Evolutionary conservation across 345 rosid species (phyloP).

Genomic region (Aegle marmelos): DNA sequence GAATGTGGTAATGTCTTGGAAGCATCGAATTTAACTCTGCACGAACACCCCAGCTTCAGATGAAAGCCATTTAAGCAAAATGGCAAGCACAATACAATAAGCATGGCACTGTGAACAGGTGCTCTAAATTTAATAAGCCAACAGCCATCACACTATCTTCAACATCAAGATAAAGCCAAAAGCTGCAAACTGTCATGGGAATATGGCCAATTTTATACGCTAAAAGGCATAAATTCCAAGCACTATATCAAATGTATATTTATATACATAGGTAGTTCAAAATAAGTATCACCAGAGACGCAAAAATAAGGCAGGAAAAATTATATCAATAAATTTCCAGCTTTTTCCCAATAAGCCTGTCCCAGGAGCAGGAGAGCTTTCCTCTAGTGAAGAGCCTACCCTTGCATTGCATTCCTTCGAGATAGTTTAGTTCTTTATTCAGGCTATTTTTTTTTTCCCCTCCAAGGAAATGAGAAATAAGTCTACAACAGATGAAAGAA

Average conservation of each 20-base stretch:
- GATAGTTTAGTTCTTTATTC: constrained; percentile 2
- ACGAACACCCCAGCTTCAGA: no score
- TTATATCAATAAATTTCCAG: background rate
- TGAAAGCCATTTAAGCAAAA: background rate
- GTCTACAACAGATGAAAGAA: background rate
- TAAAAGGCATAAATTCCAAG: constrained; percentile 9
- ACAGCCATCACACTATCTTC: background rate
- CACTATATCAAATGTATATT: constrained; percentile 15
- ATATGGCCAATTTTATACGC: background rate
- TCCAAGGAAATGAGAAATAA: background rate
- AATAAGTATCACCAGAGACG: constrained; percentile 3
- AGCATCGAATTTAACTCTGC: background rate
- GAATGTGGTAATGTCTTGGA: background rate
- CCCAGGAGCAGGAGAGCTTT: constrained; percentile 1
- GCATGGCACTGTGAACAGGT: background rate
- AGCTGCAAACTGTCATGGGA: background rate
- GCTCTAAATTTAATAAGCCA: background rate
- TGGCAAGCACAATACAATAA: background rate
- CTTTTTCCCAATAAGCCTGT: background rate
- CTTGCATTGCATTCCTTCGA: background rate
- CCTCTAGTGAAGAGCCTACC: background rate
- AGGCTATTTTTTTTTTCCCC: constrained; percentile 4
- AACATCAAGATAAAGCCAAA: background rate
- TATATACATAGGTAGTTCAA: constrained; percentile 22
- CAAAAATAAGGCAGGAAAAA: background rate